phyloP scores from a whole-genome alignment of 495 filamentous ascomycete genomes.

The Tuber microsphaerosporum region DNA sequence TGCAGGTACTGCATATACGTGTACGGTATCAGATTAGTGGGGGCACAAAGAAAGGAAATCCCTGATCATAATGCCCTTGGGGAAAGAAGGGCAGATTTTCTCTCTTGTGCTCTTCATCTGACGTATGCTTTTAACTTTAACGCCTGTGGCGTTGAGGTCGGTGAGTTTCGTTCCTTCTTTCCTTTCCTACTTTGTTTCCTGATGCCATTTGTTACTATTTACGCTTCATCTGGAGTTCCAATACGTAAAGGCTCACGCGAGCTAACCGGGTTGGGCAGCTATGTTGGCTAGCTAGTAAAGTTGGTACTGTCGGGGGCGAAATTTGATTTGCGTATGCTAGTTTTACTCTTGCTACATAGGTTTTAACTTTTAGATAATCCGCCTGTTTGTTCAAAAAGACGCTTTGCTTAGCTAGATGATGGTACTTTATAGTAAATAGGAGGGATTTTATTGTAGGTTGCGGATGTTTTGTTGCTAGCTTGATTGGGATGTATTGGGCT shows the following conservation, averaged over 20 bases:
- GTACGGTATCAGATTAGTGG: background rate
- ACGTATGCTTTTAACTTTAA: background rate
- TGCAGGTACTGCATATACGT: background rate
- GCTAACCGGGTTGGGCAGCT: background rate
- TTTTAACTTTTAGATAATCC: no score
- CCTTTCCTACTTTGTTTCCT: background rate
- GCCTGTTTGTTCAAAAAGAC: no score
- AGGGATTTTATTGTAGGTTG: no score
- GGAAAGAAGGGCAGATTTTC: background rate
- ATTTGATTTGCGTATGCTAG: no score
- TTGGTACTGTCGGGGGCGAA: background rate
- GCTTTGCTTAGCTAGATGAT: no score
- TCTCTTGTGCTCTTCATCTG: background rate
- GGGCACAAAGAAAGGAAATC: background rate
- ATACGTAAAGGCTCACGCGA: background rate
- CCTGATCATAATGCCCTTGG: background rate
- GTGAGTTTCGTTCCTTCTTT: constrained; percentile 1
- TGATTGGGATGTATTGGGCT: no score
- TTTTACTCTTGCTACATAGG: no score
- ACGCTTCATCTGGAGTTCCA: background rate
- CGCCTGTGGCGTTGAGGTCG: background rate
- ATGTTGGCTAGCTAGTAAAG: background rate
- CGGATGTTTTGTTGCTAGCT: no score
- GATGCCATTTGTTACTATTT: background rate
- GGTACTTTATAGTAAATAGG: no score